These are phyloP conservation scores for Baorangia bicolor DNA, from an alignment of 768 basidiomycete species.

Conservation along the genomic window DNA sequence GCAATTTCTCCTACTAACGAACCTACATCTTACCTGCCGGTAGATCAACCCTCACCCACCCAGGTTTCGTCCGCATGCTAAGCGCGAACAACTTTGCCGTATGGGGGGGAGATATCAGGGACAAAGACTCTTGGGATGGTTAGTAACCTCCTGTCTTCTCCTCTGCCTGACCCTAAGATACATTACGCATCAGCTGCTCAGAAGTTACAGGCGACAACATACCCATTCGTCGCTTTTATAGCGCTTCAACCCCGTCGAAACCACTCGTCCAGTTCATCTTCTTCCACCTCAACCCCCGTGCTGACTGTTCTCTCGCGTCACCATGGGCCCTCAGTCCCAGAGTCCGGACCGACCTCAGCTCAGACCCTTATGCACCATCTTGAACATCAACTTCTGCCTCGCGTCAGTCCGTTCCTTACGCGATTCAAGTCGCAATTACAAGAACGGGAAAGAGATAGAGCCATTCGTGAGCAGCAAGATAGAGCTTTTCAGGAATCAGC, in stretches of 20 bases:
- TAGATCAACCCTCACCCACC: constrained; percentile 75
- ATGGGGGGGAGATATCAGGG: constrained; percentile 92
- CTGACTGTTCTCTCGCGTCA: constrained; percentile 87
- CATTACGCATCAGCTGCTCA: constrained; percentile 45
- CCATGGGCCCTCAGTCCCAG: constrained; percentile 58
- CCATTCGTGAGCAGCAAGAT: constrained; percentile 79
- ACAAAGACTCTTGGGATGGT: constrained; percentile 81
- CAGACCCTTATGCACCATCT: constrained; percentile 65
- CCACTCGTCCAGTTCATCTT: constrained; percentile 32
- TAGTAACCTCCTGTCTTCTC: neutral
- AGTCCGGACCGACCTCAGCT: constrained; percentile 59
- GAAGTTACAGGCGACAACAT: constrained; percentile 85
- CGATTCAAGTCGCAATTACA: constrained; percentile 56
- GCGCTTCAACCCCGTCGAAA: constrained; percentile 76
- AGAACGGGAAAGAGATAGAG: constrained; percentile 51
- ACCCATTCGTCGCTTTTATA: constrained; percentile 90
- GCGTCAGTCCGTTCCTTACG: constrained; percentile 72
- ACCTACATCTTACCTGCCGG: neutral
- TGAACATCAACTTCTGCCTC: constrained; percentile 70
- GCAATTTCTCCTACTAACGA: constrained; percentile 11
- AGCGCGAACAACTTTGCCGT: constrained; percentile 74
- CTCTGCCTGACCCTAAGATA: neutral
- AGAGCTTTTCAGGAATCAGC: constrained; percentile 69
- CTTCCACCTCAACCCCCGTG: constrained; percentile 41
- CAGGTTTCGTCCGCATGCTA: constrained; percentile 63